Percentiles rank a stretch among this genome's conserved stretches.
phyloP scores from a whole-genome alignment of 1,139 yeast species.

The Candida sp. region DNA sequence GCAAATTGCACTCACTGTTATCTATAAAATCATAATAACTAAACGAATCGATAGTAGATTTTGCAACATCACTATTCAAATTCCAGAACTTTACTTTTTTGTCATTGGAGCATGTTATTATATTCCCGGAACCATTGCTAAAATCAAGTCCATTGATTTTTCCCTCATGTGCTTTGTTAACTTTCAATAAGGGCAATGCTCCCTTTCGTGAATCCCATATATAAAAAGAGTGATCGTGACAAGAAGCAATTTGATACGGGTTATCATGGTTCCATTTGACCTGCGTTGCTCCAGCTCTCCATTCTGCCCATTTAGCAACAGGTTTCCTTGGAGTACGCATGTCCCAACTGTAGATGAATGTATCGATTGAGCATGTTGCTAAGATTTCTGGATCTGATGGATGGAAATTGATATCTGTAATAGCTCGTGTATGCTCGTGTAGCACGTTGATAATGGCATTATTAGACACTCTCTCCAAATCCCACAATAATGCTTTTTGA shows the following conservation, averaged over 20 bases:
- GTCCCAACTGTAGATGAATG: slow-evolving; percentile 89
- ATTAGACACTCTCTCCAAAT: slow-evolving; percentile 69
- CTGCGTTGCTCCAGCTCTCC: slow-evolving; percentile 94
- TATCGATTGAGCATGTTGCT: slow-evolving; percentile 92
- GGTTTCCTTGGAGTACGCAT: slow-evolving; percentile 75
- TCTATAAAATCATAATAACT: slow-evolving; percentile 21
- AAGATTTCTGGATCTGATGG: slow-evolving; percentile 83
- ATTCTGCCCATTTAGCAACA: slow-evolving; percentile 78
- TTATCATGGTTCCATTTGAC: slow-evolving; percentile 89
- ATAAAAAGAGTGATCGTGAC: slow-evolving; percentile 77
- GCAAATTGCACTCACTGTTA: slow-evolving; percentile 7
- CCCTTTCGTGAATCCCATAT: slow-evolving; percentile 91
- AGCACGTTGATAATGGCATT: slow-evolving; percentile 82
- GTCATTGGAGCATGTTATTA: slow-evolving; percentile 86
- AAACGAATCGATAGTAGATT: slow-evolving; percentile 14
- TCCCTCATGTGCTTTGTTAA: slow-evolving; percentile 68
- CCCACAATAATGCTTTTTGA: slow-evolving; percentile 95
- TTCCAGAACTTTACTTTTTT: slow-evolving; percentile 89
- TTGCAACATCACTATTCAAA: slow-evolving; percentile 29
- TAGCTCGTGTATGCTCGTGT: slow-evolving; percentile 90
- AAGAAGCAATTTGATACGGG: slow-evolving; percentile 74
- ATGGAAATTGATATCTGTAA: slow-evolving; percentile 92
- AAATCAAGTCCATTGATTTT: slow-evolving; percentile 91
- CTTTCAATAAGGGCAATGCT: slow-evolving; percentile 64
- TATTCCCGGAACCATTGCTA: slow-evolving; percentile 52